phyloP scores from a whole-genome alignment of 306 rosid species.

The Castanea sativa region DNA sequence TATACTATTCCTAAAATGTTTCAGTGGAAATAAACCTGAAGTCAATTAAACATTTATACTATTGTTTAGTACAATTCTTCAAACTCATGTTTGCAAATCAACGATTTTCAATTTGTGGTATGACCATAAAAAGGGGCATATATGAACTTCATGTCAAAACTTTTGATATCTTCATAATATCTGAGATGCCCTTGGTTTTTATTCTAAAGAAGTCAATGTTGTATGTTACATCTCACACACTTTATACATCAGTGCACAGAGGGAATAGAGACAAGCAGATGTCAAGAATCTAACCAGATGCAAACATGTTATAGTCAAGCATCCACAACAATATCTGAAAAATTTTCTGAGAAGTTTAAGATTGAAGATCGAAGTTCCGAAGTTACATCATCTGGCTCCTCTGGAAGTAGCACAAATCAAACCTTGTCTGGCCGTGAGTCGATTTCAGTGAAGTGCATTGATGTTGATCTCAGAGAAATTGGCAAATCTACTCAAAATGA shows the following conservation, averaged over 20 bases:
- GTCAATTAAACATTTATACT: neutral
- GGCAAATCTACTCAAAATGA: slow-evolving; percentile 26
- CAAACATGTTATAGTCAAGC: slow-evolving; percentile 26
- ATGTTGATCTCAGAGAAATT: slow-evolving; percentile 19
- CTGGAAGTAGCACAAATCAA: slow-evolving; percentile 22
- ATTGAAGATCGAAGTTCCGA: slow-evolving; percentile 16
- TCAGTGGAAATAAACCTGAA: neutral
- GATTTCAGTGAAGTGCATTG: slow-evolving; percentile 16
- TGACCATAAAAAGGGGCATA: neutral
- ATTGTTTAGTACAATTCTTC: neutral
- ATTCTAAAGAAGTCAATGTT: neutral
- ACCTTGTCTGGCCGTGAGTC: slow-evolving; percentile 7
- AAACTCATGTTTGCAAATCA: neutral
- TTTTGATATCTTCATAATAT: neutral
- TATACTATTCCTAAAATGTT: neutral
- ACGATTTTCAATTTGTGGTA: neutral
- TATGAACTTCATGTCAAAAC: neutral
- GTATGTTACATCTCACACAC: slow-evolving; percentile 11
- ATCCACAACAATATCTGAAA: slow-evolving; percentile 25
- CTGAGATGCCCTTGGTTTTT: neutral
- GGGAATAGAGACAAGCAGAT: slow-evolving; percentile 21
- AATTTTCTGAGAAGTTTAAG: slow-evolving; percentile 18
- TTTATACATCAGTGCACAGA: slow-evolving; percentile 39
- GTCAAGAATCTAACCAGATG: slow-evolving; percentile 14
- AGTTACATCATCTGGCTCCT: slow-evolving; percentile 26